These are phyloP conservation scores for Eimeria maxima DNA, from an alignment of 169 alveolate species.

Conservation along the genomic window DNA sequence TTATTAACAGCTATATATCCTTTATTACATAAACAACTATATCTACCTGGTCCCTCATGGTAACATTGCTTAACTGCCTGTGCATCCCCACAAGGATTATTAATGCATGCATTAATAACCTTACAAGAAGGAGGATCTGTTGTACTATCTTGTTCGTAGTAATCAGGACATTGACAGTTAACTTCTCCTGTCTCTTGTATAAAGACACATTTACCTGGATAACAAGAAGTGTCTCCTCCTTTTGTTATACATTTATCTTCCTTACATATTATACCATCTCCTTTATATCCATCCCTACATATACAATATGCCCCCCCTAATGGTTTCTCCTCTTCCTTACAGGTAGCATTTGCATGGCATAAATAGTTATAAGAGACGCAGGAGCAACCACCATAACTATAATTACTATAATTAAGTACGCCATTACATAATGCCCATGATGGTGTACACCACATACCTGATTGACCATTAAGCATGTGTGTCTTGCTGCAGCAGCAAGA, in stretches of 20 bases:
- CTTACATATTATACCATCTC: background rate
- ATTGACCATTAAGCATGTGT: background rate
- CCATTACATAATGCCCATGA: background rate
- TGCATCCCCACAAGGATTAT: slow-evolving; percentile 9
- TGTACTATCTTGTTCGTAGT: background rate
- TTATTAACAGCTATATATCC: background rate
- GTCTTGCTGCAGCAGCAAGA: slow-evolving; percentile 29
- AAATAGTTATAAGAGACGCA: background rate
- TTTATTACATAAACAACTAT: background rate
- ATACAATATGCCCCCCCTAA: slow-evolving; percentile 21
- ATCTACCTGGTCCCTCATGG: slow-evolving; percentile 45
- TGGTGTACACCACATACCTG: slow-evolving; percentile 22
- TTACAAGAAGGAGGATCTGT: background rate
- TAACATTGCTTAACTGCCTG: background rate
- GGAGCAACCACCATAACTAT: background rate
- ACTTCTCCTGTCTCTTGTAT: background rate
- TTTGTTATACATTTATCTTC: background rate
- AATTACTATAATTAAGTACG: background rate
- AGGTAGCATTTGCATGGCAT: background rate
- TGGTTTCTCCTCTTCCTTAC: slow-evolving; percentile 7
- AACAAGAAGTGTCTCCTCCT: too few relatives aligned
- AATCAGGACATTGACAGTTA: background rate
- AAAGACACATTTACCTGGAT: background rate
- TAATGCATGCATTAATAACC: background rate
- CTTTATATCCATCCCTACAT: slow-evolving; percentile 22